Conservation (phyloP, 345 rosid genomes). For the Syzygium jambos region DNA sequence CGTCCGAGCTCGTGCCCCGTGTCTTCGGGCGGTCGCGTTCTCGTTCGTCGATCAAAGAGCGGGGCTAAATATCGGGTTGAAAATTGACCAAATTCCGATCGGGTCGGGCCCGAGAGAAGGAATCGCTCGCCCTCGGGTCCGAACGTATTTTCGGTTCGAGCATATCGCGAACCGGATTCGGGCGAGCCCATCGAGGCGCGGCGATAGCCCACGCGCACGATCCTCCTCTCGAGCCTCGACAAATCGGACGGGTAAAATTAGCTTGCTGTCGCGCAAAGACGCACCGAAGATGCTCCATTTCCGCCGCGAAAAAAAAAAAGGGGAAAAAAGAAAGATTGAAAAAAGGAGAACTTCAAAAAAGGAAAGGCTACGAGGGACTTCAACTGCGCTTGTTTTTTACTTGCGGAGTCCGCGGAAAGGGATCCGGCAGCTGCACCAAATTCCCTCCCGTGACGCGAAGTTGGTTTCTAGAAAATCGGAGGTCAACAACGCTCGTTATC, state of each 20-base stretch:
- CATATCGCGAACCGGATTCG: background rate
- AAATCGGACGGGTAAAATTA: background rate
- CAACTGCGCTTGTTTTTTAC: background rate
- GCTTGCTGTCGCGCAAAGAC: background rate
- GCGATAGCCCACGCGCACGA: accelerated
- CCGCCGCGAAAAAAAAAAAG: background rate
- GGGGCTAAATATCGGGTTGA: background rate
- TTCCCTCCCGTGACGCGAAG: background rate
- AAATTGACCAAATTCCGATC: background rate
- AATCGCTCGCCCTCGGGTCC: background rate
- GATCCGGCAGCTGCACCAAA: background rate
- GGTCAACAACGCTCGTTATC: background rate
- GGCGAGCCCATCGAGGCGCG: background rate
- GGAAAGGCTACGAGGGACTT: background rate
- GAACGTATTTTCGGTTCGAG: background rate
- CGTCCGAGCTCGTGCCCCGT: accelerated
- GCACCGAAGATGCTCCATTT: background rate
- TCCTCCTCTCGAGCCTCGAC: background rate
- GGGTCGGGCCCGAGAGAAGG: background rate
- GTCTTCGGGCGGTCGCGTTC: accelerated
- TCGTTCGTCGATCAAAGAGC: background rate
- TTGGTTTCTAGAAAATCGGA: background rate
- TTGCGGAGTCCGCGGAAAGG: background rate
- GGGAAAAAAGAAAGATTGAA: background rate
- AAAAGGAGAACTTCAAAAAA: too few species aligned